phyloP scores from a whole-genome alignment of 768 basidiomycete species.

The Lactifluus echinatus region DNA sequence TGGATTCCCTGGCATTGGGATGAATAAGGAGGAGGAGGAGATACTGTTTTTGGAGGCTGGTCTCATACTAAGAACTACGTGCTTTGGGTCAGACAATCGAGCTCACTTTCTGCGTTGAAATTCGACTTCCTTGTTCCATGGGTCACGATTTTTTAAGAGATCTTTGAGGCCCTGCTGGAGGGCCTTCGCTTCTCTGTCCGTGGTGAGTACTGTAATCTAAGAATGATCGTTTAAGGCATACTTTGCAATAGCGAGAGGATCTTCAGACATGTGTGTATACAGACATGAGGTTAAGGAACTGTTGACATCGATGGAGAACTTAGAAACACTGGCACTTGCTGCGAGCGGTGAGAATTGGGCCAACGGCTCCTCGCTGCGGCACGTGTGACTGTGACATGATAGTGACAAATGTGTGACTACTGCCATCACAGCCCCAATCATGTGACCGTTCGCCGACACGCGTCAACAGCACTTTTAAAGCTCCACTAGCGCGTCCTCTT shows the following conservation, averaged over 20 bases:
- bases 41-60: conserved; percentile 62
- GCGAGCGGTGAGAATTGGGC: background rate
- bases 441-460: conserved; percentile 1
- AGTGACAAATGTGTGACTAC: no score
- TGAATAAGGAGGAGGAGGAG: conserved; percentile 59
- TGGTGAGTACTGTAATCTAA: conserved; percentile 15
- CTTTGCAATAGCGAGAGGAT: conserved; percentile 33
- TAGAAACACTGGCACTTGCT: background rate
- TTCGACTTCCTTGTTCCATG: conserved; percentile 83
- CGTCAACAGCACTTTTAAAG: background rate
- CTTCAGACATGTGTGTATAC: conserved; percentile 32
- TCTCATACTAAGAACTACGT: conserved; percentile 14
- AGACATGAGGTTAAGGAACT: conserved; percentile 11
- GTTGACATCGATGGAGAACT: background rate
- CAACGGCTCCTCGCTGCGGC: background rate
- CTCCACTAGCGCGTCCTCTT: background rate
- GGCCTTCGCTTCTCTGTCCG: conserved; percentile 64
- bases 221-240: conserved; percentile 14
- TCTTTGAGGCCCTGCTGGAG: conserved; percentile 70
- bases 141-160: conserved; percentile 59
- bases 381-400: no score
- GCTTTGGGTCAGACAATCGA: background rate
- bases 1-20: conserved; percentile 63
- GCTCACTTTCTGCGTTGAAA: conserved; percentile 79
- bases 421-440: background rate